Evolutionary conservation across 306 rosid species (phyloP).

Genomic region (Quercus cerris): DNA sequence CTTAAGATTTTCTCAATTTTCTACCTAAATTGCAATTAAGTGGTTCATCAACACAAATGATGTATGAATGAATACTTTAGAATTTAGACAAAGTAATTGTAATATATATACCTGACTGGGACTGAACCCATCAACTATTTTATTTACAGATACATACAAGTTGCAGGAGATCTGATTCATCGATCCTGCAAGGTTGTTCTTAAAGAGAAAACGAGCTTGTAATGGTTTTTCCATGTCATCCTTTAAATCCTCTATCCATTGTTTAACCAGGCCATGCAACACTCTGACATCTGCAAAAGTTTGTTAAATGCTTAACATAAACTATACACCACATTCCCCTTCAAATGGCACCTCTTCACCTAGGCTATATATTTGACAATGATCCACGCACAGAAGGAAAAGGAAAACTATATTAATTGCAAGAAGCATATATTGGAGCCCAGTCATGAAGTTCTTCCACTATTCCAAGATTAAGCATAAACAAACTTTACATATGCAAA

Average conservation of each 20-base stretch:
- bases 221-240: constrained; percentile 61
- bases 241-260: constrained; percentile 61
- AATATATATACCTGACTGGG: constrained; percentile 52
- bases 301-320: constrained; percentile 14
- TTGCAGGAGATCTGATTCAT: constrained; percentile 62
- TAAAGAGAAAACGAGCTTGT: constrained; percentile 54
- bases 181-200: constrained; percentile 44
- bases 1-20: background rate
- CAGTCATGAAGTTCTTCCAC: too few relatives aligned
- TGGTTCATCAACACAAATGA: constrained; percentile 4
- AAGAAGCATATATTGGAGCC: too few relatives aligned
- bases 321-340: constrained; percentile 6
- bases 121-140: constrained; percentile 44
- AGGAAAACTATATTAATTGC: too few relatives aligned
- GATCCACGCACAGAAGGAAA: background rate
- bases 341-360: background rate
- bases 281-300: constrained; percentile 63
- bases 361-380: background rate
- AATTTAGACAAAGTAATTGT: background rate
- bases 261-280: constrained; percentile 56
- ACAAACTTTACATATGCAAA: too few relatives aligned
- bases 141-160: constrained; percentile 45
- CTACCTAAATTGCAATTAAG: background rate
- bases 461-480: too few relatives aligned
- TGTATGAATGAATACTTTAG: background rate